Evolutionary conservation across 176 grass and related monocot species (phyloP).

Genomic region (Eremochloa ophiuroides): DNA sequence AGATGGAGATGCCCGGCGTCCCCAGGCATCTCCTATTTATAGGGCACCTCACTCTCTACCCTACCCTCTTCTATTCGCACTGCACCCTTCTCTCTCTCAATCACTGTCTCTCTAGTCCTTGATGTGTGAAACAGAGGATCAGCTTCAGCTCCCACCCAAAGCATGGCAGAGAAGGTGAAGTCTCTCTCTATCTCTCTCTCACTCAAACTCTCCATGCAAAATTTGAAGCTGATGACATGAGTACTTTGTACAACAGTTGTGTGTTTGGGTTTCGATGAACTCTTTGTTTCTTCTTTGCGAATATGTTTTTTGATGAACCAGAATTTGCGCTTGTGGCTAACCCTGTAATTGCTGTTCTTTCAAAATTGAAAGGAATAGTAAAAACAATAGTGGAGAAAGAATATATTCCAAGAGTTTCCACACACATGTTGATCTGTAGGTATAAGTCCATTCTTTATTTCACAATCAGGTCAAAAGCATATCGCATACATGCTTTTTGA

Average conservation of each 20-base stretch:
- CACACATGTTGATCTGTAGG: not conserved
- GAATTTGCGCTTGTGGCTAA: not conserved
- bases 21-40: not conserved
- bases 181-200: not conserved
- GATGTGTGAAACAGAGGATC: not conserved
- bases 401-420: not conserved
- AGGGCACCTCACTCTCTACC: not conserved
- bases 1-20: no score
- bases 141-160: not conserved
- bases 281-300: not conserved
- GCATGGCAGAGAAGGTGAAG: slow-evolving; percentile 39
- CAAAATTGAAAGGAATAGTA: not conserved
- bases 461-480: not conserved
- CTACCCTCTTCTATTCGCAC: not conserved
- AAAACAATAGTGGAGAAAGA: not conserved
- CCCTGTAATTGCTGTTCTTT: not conserved
- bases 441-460: not conserved
- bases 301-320: not conserved
- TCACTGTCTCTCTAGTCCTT: not conserved
- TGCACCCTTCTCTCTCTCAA: not conserved
- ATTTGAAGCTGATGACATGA: not conserved
- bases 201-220: not conserved
- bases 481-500: not conserved
- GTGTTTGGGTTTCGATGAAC: not conserved
- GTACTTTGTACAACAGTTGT: not conserved